Base-by-base conservation (phyloP, 306 rosid species). In the Ochetophila trinervis region DNA sequence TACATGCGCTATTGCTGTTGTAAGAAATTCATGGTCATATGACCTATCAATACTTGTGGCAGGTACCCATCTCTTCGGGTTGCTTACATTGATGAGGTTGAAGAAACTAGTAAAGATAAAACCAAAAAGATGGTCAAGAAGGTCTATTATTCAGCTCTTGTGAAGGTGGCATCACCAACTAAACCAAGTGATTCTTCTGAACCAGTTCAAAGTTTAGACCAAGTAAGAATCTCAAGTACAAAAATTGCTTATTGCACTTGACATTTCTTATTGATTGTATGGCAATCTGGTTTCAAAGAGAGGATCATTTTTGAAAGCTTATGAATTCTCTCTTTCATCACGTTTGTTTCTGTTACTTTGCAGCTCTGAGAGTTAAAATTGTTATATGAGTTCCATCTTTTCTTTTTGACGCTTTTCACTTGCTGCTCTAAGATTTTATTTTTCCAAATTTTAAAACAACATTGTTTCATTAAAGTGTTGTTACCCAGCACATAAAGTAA, bases 21-120 rank as follows among this genome's bases (percentile, higher is more conserved):
- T 27, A 24, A 60, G 60, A 32, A 60, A 65, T 36, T 52, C 42
- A 58, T 63, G 69, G 60, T 67, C 66, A 66, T 62, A 59, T 62
- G 49, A 54, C 67, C 57, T 59, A 56, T 47, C 61, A 64, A 40
- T 68, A 48, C 36, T 56, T 69, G 53, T 70, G 72, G 68, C 77
- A 93, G 98, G 72, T 93, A 93, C 40, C 98, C 97, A 10, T 82
- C 97, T 71, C 97, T 93, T 71, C 91, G 97, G 32, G 87, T 93
- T 62, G 97, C 98, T 74, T 93, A 87, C 70, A 84, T 93, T 74
- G 98, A 93, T 55, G 98, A 89, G 84, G 91, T 89, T 78, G 98
- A 93, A 81, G 95, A 87, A 75, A 68, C 83, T 53, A 72, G 78
- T 66, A 76, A 82, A 77, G 94, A 70, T 74, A 79, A 84, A 52